Evolutionary conservation across 139 green algal species (phyloP).

Genomic region (Pleodorina starrii): DNA sequence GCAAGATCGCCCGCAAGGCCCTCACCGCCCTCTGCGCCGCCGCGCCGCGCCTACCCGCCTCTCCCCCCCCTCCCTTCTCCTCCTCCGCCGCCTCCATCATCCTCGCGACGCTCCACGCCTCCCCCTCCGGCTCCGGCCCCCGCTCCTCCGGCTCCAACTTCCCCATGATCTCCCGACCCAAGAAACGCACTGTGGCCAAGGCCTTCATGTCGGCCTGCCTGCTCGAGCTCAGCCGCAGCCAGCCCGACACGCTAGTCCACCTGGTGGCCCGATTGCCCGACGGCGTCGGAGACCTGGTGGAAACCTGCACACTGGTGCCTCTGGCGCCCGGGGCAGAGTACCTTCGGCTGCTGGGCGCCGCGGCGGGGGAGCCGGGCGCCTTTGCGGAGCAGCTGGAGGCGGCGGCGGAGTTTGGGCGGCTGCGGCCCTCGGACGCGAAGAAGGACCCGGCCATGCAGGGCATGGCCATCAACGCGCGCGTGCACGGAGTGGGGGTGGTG

Average conservation of each 20-base stretch:
- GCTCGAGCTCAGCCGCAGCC: conserved; percentile 36
- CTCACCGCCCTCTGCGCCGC: background rate
- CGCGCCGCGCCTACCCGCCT: background rate
- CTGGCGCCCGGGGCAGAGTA: conserved; percentile 41
- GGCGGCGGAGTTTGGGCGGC: conserved; percentile 43
- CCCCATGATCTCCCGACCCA: background rate
- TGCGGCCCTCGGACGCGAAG: conserved; percentile 59
- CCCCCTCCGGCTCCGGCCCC: background rate
- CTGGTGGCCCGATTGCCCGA: conserved; percentile 28
- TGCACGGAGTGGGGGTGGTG: conserved; percentile 42
- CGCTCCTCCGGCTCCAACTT: too few species aligned
- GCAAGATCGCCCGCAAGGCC: conserved; percentile 29
- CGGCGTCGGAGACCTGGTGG: background rate
- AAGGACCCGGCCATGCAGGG: conserved; percentile 54
- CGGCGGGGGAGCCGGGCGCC: background rate
- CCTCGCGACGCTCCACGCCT: background rate
- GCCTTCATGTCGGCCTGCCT: conserved; percentile 53
- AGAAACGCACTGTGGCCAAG: background rate
- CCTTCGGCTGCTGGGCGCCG: conserved; percentile 34
- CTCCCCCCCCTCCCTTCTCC: background rate
- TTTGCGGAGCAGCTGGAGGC: conserved; percentile 45
- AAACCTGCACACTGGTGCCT: conserved; percentile 16
- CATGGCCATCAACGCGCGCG: conserved; percentile 63
- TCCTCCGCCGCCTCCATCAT: background rate
- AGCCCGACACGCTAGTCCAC: conserved; percentile 24